Conservation (phyloP, 441 rosid genomes). For the Brassica balearica region DNA sequence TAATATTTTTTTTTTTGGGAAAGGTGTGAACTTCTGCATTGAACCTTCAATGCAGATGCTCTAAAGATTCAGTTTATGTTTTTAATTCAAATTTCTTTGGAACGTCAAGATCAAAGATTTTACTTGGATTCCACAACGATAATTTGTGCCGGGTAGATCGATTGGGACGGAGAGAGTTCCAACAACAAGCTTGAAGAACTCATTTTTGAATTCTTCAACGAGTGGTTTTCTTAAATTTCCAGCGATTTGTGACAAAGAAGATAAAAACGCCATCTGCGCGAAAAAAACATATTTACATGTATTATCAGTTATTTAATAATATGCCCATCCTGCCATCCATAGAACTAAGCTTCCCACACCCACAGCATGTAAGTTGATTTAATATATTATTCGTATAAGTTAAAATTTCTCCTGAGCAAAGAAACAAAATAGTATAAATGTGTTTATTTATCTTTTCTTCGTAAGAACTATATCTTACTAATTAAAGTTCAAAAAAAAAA, state of each 20-base stretch:
- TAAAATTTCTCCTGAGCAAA: not conserved
- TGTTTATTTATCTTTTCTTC: not conserved
- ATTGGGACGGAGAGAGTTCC: slow-evolving; percentile 66
- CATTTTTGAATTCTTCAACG: slow-evolving; percentile 48
- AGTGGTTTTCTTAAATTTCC: slow-evolving; percentile 43
- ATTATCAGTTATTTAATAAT: slow-evolving; percentile 6
- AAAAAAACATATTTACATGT: not conserved
- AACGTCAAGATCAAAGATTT: not conserved
- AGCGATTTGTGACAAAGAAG: slow-evolving; percentile 53
- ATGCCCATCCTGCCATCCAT: slow-evolving; percentile 3
- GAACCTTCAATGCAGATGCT: too few relatives aligned
- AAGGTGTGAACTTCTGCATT: too few relatives aligned
- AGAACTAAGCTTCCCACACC: not conserved
- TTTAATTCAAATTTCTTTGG: not conserved
- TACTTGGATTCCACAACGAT: slow-evolving; percentile 62
- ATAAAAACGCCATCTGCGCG: slow-evolving; percentile 57
- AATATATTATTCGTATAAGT: slow-evolving; percentile 1
- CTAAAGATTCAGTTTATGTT: not conserved
- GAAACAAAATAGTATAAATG: not conserved
- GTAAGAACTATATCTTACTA: not conserved
- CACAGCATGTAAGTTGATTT: not conserved
- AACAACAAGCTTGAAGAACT: slow-evolving; percentile 54
- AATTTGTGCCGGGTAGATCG: slow-evolving; percentile 62
- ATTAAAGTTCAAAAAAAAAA: too few relatives aligned
- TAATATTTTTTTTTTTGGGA: too few relatives aligned